Percentiles rank a stretch among this genome's conserved stretches.
phyloP scores from a whole-genome alignment of 163 green algal genomes.

The Prototheca wickerhamii region DNA sequence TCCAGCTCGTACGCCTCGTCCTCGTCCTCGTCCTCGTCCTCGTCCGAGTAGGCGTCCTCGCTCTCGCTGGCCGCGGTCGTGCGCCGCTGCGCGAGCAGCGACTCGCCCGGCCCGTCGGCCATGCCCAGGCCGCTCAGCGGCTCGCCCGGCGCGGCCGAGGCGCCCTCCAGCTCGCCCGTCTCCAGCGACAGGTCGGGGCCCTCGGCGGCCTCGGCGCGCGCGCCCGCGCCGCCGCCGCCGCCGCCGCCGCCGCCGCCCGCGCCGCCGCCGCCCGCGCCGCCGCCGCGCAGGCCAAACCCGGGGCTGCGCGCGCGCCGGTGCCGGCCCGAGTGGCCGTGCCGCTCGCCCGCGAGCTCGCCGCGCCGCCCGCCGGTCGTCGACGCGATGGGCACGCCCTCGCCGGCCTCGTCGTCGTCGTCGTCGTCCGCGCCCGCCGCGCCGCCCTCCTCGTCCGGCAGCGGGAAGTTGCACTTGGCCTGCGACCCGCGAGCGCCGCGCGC shows the following conservation, averaged over 20 bases:
- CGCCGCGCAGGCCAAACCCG: background rate
- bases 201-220: background rate
- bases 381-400: background rate
- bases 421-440: conserved; percentile 2
- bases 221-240: no score
- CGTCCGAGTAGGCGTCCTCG: background rate
- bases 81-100: no score
- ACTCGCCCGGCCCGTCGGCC: no score
- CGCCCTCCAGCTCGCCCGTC: no score
- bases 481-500: conserved; percentile 73
- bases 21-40: background rate
- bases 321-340: background rate
- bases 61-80: background rate
- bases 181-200: background rate
- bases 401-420: conserved; percentile 3
- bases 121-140: no score
- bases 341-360: background rate
- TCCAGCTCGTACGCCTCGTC: background rate
- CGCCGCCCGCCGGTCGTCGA: background rate
- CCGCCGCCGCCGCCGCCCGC: no score
- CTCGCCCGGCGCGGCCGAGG: no score
- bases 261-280: no score
- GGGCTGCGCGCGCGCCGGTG: background rate
- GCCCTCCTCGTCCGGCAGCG: conserved; percentile 47
- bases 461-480: conserved; percentile 85